Conservation (phyloP, 331 rosid species). For the Acacia pycnantha region DNA sequence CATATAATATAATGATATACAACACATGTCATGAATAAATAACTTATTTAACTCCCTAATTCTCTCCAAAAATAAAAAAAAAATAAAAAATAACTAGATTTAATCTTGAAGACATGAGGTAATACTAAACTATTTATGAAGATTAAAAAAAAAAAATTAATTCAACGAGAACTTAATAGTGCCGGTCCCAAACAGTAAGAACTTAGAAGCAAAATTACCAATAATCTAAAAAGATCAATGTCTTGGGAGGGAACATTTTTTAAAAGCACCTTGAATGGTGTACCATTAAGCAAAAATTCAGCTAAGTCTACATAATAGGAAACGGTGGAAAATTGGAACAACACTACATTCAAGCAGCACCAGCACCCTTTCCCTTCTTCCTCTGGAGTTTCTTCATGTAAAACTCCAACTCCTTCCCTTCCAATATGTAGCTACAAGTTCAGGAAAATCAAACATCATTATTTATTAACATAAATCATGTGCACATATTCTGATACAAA, state of each 20-base stretch:
- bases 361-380: conserved; percentile 63
- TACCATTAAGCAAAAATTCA: background rate
- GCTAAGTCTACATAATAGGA: background rate
- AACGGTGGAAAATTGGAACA: background rate
- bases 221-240: background rate
- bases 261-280: background rate
- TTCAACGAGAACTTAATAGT: background rate
- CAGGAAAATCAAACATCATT: background rate
- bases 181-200: background rate
- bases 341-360: conserved; percentile 33
- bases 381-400: conserved; percentile 66
- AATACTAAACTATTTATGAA: too few species aligned
- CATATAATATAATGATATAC: too few species aligned
- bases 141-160: background rate
- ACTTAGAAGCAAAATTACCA: background rate
- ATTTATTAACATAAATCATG: background rate
- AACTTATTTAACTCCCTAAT: too few species aligned
- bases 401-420: conserved; percentile 75
- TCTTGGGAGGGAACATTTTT: background rate
- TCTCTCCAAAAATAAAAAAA: too few species aligned
- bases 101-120: too few species aligned
- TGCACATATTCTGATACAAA: background rate
- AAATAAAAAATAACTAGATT: too few species aligned
- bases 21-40: too few species aligned
- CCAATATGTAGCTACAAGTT: conserved; percentile 65